phyloP scores from a whole-genome alignment of 73 alveolate species.

The Stentor roeselii region DNA sequence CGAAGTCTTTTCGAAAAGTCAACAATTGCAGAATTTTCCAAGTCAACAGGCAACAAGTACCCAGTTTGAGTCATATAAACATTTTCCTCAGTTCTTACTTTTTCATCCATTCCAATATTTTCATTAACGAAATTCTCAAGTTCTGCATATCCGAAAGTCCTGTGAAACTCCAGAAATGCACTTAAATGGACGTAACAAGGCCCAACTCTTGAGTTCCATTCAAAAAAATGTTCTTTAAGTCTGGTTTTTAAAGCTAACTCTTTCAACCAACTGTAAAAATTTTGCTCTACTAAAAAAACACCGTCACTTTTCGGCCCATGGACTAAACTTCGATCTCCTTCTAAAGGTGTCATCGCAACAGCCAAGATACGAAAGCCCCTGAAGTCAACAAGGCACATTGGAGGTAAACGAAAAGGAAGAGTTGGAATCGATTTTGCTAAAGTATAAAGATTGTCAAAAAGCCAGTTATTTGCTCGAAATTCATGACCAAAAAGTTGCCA shows the following conservation, averaged over 20 bases:
- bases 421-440: conserved; percentile 37
- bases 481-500: conserved; percentile 60
- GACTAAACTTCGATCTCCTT: conserved; percentile 32
- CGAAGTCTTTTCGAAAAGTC: conserved; percentile 37
- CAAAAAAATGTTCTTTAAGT: conserved; percentile 45
- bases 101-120: conserved; percentile 46
- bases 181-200: conserved; percentile 53
- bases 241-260: conserved; percentile 41
- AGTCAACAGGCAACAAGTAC: too few relatives aligned
- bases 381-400: conserved; percentile 37
- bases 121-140: conserved; percentile 41
- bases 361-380: conserved; percentile 52
- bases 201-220: conserved; percentile 21
- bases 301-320: conserved; percentile 31
- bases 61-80: too few relatives aligned
- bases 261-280: conserved; percentile 27
- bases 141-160: conserved; percentile 29
- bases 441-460: conserved; percentile 52
- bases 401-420: conserved; percentile 34
- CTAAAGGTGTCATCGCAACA: conserved; percentile 38
- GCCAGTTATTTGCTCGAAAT: conserved; percentile 47
- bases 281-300: conserved; percentile 31
- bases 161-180: conserved; percentile 29
- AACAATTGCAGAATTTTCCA: conserved; percentile 34
- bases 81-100: conserved; percentile 32